Conservation (phyloP, 2,329 filamentous ascomycete genomes). For the Scytalidium lignicola region DNA sequence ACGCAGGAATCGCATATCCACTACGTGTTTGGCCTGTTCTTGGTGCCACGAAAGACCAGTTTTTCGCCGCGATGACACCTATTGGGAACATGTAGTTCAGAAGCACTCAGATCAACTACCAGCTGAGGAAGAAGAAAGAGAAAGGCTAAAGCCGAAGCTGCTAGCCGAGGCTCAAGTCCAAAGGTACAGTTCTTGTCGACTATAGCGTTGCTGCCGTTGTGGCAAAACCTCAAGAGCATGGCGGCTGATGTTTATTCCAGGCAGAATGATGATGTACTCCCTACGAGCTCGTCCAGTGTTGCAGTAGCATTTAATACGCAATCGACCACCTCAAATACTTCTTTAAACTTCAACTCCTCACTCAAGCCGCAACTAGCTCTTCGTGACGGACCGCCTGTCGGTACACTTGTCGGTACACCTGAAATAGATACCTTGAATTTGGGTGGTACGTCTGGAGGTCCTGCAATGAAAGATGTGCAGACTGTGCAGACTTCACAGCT, state of each 20-base stretch:
- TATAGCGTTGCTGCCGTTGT: not conserved
- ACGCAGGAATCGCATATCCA: conserved; percentile 12
- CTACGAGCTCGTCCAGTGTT: not conserved
- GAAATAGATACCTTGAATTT: not conserved
- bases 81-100: conserved; percentile 16
- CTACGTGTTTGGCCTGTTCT: conserved; percentile 14
- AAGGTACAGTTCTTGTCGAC: not conserved
- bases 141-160: not conserved
- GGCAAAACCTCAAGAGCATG: not conserved
- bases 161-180: not conserved
- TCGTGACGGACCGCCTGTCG: not conserved
- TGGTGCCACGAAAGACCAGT: conserved; percentile 13
- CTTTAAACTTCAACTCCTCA: not conserved
- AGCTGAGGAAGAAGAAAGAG: conserved; percentile 3
- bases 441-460: not conserved
- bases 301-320: not conserved
- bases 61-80: conserved; percentile 6
- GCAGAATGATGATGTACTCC: not conserved
- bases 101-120: conserved; percentile 15
- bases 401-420: not conserved
- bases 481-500: not conserved
- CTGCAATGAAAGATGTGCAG: not conserved
- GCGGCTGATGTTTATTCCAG: not conserved
- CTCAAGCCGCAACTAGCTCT: not conserved
- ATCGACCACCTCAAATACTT: not conserved